These are phyloP conservation scores for Sclerotinia subarctica DNA, from an alignment of 2,329 filamentous ascomycete species.

Conservation along the genomic window DNA sequence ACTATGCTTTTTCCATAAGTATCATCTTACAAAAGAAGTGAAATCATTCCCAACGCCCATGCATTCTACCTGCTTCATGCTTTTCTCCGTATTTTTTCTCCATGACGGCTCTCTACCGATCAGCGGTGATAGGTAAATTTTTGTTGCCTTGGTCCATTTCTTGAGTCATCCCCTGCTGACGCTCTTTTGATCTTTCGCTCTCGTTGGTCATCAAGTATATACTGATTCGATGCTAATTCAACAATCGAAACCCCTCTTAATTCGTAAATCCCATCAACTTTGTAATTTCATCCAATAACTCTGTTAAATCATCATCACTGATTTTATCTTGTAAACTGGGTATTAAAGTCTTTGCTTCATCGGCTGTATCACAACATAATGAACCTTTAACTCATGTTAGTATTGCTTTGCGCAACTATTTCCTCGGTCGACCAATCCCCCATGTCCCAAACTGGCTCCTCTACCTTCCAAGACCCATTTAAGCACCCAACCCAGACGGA, in stretches of 20 bases:
- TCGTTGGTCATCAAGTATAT: background rate
- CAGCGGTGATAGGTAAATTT: background rate
- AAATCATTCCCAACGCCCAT: slow-evolving; percentile 3
- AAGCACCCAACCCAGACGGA: background rate
- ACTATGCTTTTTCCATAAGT: background rate
- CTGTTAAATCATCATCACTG: slow-evolving; percentile 80
- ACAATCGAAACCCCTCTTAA: background rate
- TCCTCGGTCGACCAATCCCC: too few relatives aligned
- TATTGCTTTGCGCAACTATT: background rate
- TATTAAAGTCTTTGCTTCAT: slow-evolving; percentile 95
- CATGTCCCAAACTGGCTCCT: background rate
- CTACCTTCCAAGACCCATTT: background rate
- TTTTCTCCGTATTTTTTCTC: background rate
- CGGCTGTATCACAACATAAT: slow-evolving; percentile 84
- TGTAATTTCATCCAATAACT: slow-evolving; percentile 84
- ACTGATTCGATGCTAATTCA: background rate
- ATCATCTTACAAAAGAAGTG: background rate
- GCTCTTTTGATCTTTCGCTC: background rate
- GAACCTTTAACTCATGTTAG: slow-evolving; percentile 54
- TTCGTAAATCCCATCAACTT: slow-evolving; percentile 55
- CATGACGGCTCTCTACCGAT: background rate
- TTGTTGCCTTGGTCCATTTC: background rate
- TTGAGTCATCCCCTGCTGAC: background rate
- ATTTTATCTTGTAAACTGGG: slow-evolving; percentile 89
- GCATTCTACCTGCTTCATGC: background rate